Conservation (phyloP, 2,329 filamentous ascomycete genomes). For the Fusarium verticillioides region DNA sequence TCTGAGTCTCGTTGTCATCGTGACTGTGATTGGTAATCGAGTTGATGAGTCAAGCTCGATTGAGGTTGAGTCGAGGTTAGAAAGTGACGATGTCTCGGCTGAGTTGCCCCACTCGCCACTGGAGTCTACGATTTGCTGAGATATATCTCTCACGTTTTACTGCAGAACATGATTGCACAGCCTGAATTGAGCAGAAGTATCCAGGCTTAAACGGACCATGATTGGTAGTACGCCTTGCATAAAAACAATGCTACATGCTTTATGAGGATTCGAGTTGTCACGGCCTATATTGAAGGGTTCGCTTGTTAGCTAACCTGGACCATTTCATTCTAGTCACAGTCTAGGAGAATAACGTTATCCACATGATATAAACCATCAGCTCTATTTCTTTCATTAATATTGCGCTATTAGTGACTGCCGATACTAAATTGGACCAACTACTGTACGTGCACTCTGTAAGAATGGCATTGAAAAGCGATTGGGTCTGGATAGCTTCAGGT, state of each 20-base stretch:
- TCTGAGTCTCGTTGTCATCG: slow-evolving; percentile 26
- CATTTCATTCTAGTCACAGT: neutral
- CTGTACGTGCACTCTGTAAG: neutral
- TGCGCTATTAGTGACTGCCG: neutral
- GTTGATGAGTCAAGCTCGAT: neutral
- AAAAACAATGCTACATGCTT: neutral
- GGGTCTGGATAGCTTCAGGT: neutral
- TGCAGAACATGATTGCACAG: neutral
- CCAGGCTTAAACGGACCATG: rapidly evolving
- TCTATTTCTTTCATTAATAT: neutral
- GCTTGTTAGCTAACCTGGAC: neutral
- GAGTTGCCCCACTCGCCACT: slow-evolving; percentile 26
- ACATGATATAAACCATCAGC: no score
- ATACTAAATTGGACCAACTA: no score
- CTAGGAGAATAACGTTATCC: neutral
- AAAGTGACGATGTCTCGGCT: slow-evolving; percentile 14
- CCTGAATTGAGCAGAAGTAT: neutral
- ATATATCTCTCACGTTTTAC: neutral
- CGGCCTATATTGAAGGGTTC: neutral
- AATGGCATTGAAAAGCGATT: neutral
- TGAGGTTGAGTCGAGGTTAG: neutral
- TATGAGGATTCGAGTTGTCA: neutral
- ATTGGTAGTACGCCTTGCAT: neutral
- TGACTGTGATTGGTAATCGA: neutral
- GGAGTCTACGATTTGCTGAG: neutral